Evolutionary conservation across 345 rosid genomes (phyloP).

Genomic region (Camelina hispida): DNA sequence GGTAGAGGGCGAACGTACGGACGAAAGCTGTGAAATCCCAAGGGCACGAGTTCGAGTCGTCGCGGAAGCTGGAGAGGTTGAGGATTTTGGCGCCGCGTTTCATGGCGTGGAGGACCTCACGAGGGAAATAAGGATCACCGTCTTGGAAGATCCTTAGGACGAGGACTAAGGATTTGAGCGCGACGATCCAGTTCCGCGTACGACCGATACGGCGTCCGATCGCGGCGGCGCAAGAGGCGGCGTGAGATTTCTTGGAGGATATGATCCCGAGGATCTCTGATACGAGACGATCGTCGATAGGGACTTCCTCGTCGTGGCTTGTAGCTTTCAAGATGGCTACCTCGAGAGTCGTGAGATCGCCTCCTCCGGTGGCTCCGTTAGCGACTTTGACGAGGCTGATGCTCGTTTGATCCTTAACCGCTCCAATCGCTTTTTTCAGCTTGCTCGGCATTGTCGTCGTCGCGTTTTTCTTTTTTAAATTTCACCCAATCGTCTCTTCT

Average conservation of each 20-base stretch:
- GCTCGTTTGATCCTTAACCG: slow-evolving; percentile 92
- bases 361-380: slow-evolving; percentile 48
- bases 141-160: slow-evolving; percentile 77
- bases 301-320: slow-evolving; percentile 68
- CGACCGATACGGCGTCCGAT: slow-evolving; percentile 69
- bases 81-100: slow-evolving; percentile 78
- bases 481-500: slow-evolving; percentile 2
- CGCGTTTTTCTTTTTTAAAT: not conserved
- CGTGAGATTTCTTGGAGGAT: slow-evolving; percentile 58
- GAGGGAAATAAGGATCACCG: slow-evolving; percentile 77
- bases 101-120: slow-evolving; percentile 73
- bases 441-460: slow-evolving; percentile 77
- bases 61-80: slow-evolving; percentile 70
- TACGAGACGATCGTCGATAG: slow-evolving; percentile 67
- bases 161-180: slow-evolving; percentile 77
- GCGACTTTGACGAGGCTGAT: slow-evolving; percentile 85
- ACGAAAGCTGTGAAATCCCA: slow-evolving; percentile 79
- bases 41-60: slow-evolving; percentile 69
- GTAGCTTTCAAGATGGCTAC: slow-evolving; percentile 83
- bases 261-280: slow-evolving; percentile 57
- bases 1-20: slow-evolving; percentile 66
- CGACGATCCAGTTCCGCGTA: slow-evolving; percentile 84
- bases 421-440: slow-evolving; percentile 80
- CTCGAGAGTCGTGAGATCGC: slow-evolving; percentile 52
- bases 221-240: slow-evolving; percentile 64